phyloP scores from a whole-genome alignment of 208 protist species.

The Herpetomonas samuelpessoai region DNA sequence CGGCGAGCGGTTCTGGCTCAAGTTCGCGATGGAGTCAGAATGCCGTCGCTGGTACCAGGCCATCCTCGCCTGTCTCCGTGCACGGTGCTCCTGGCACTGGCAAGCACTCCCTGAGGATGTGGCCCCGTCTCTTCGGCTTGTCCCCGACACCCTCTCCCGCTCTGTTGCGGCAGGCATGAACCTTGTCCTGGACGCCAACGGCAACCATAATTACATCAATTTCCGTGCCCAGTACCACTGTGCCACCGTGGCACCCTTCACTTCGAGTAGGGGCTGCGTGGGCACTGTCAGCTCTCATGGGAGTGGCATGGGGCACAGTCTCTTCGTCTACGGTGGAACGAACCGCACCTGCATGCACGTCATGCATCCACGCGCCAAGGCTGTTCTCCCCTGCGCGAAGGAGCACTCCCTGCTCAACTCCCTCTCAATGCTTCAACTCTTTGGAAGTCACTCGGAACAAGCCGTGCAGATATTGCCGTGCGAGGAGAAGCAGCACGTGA shows the following conservation, averaged over 20 bases:
- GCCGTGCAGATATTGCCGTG: slow-evolving; percentile 35
- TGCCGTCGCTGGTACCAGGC: slow-evolving; percentile 41
- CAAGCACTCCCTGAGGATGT: slow-evolving; percentile 28
- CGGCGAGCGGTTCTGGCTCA: slow-evolving; percentile 68
- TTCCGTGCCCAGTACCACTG: slow-evolving; percentile 59
- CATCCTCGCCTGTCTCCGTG: slow-evolving; percentile 27
- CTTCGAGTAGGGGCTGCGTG: background rate
- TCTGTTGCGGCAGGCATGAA: background rate
- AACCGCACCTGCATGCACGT: slow-evolving; percentile 9
- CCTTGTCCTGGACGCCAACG: slow-evolving; percentile 9
- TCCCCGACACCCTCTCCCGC: background rate
- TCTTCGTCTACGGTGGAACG: slow-evolving; percentile 50
- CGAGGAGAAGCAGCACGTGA: slow-evolving; percentile 41
- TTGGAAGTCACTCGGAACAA: slow-evolving; percentile 33
- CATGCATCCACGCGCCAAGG: slow-evolving; percentile 27
- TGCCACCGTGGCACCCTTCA: slow-evolving; percentile 10
- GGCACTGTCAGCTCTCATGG: no score
- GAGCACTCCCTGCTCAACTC: slow-evolving; percentile 12
- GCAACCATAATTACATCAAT: slow-evolving; percentile 27
- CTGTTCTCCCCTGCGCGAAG: slow-evolving; percentile 34
- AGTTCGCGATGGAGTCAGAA: slow-evolving; percentile 38
- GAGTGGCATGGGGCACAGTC: background rate
- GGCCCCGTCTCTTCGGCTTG: slow-evolving; percentile 12
- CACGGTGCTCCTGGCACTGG: slow-evolving; percentile 60
- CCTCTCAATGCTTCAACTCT: slow-evolving; percentile 33